phyloP scores from a whole-genome alignment of 768 basidiomycete species.

The Leccinum obscurum region DNA sequence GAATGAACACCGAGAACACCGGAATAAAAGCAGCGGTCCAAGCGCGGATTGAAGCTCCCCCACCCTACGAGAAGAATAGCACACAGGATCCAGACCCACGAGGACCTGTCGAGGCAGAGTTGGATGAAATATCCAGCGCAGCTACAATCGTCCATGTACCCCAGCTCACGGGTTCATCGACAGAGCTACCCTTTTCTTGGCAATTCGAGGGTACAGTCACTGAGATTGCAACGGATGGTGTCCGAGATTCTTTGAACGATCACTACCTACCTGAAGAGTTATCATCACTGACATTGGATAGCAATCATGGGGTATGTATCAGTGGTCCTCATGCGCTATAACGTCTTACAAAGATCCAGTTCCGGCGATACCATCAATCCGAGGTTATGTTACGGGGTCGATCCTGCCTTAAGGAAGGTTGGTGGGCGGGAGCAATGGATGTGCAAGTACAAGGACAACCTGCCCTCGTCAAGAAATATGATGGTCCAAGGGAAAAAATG shows the following conservation, averaged over 20 bases:
- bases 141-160: constrained; percentile 6
- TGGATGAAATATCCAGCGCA: not conserved
- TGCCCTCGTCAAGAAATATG: constrained; percentile 46
- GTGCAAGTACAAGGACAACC: constrained; percentile 42
- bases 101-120: not conserved
- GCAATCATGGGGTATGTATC: constrained; percentile 36
- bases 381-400: constrained; percentile 42
- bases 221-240: constrained; percentile 23
- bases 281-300: constrained; percentile 22
- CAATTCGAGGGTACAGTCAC: constrained; percentile 10
- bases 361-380: constrained; percentile 50
- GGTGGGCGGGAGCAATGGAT: constrained; percentile 48
- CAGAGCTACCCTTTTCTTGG: not conserved
- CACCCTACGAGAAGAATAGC: constrained; percentile 21
- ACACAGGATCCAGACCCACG: not conserved
- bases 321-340: not conserved
- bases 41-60: constrained; percentile 10
- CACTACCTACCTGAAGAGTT: constrained; percentile 24
- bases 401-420: constrained; percentile 41
- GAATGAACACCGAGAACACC: not conserved
- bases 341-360: constrained; percentile 33
- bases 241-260: constrained; percentile 18
- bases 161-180: not conserved
- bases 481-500: constrained; percentile 35
- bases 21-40: not conserved